Base-by-base conservation (phyloP, 768 basidiomycete genomes). In the Chlorophyllum brunneum region DNA sequence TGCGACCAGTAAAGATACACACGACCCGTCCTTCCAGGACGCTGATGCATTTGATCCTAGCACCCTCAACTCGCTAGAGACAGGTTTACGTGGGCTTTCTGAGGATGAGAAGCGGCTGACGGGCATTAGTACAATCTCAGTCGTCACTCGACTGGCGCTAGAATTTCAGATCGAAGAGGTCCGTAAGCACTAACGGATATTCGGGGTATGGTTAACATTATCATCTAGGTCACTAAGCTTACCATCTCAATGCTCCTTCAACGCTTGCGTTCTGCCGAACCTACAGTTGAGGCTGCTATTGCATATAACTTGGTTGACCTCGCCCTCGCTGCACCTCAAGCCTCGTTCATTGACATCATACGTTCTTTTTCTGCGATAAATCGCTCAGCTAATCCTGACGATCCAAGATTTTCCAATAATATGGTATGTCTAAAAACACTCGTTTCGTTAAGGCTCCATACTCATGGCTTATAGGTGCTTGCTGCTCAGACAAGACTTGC, bases 231-330 rank as follows among this genome's bases (percentile, higher is more conserved):
- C 11, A 92, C 88, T 3, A 83, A 86, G 31, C 74, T 97, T 16
- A 94, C 92, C 2, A 82, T 94, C 11, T 94, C 93, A 0, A 95
- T 97, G 92, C 71, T 98, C 8, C 70, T 97, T 33, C 95, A 97
- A 68, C 81, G 92, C 5, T 72, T 95, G 18, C 81, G 89, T 22
- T 82, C 83, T 18, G 88, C 90, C 2, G 95, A 97, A 60, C 86
- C 91, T 0, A 82, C 85, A 0, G 88, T 92, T 13, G 93, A 98
- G 66, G 90, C 93, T 22, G 88, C 90, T 1, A 95, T 97, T 54
- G 87, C 92, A 2, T 88, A 88, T 63, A 95, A 93, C 62, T 76
- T 98, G 10, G 93, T 95, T 5, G 92, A 95, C 54, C 75, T 98
- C 15, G 94, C 92, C 1, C 72, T 95, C 36, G 77, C 79, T 42